Evolutionary conservation across 1,284 basidiomycete genomes (phyloP).

Genomic region (Puccinia brachypodii): DNA sequence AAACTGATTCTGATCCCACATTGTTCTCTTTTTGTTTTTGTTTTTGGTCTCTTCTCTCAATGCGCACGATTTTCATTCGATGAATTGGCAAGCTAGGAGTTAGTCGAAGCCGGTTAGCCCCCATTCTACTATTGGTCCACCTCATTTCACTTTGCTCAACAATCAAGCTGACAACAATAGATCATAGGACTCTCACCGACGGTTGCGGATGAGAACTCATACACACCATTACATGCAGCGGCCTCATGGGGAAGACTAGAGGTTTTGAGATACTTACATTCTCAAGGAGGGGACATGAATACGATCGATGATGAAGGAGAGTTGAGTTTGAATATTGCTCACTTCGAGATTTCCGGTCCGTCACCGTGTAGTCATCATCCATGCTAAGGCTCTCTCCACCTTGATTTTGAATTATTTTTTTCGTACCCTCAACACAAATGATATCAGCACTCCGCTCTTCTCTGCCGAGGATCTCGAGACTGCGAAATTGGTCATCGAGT

Average conservation of each 20-base stretch:
- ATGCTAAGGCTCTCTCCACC: neutral
- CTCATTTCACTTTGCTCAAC: neutral
- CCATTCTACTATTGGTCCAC: neutral
- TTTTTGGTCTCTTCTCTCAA: neutral
- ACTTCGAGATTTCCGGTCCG: neutral
- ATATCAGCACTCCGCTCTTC: slow-evolving; percentile 70
- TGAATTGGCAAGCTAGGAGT: neutral
- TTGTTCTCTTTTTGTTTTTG: slow-evolving; percentile 49
- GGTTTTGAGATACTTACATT: slow-evolving; percentile 74
- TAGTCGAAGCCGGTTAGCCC: slow-evolving; percentile 24
- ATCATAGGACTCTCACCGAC: slow-evolving; percentile 72
- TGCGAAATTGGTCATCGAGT: slow-evolving; percentile 73
- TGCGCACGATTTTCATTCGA: neutral
- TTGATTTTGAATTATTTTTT: neutral
- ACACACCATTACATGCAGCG: slow-evolving; percentile 94
- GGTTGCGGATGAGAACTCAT: slow-evolving; percentile 71
- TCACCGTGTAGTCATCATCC: neutral
- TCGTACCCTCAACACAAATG: neutral
- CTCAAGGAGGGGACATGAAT: slow-evolving; percentile 80
- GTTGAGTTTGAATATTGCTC: slow-evolving; percentile 41
- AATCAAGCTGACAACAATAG: no score
- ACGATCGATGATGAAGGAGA: slow-evolving; percentile 81
- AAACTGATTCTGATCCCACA: slow-evolving; percentile 7
- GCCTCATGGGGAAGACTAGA: slow-evolving; percentile 81
- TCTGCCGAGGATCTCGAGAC: slow-evolving; percentile 79